Evolutionary conservation across 257 asterid species (phyloP).

Genomic region (Solanum pinnatisectum): DNA sequence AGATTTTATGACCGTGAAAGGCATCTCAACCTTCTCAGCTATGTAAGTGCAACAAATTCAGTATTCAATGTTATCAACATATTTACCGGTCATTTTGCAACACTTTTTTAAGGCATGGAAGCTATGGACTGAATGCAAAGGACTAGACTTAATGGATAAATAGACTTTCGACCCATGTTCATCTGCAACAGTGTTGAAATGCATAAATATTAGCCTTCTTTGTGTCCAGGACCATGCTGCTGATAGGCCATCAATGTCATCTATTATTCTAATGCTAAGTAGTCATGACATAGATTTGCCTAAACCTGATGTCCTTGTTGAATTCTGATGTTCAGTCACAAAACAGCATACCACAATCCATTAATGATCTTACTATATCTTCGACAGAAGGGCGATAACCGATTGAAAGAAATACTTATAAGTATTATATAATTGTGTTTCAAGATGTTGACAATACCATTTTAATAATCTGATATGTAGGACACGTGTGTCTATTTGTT

Average conservation of each 20-base stretch:
- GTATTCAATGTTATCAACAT: background rate
- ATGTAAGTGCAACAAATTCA: background rate
- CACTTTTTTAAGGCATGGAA: conserved; percentile 53
- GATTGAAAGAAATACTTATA: no score
- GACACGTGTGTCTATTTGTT: no score
- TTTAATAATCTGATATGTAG: no score
- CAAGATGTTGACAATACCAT: background rate
- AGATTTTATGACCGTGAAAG: background rate
- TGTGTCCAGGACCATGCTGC: conserved; percentile 53
- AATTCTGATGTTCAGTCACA: background rate
- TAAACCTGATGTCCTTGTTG: background rate
- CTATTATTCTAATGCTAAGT: conserved; percentile 7
- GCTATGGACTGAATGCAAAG: conserved; percentile 40
- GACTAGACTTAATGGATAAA: conserved; percentile 29
- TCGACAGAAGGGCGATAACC: background rate
- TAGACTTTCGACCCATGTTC: conserved; percentile 1
- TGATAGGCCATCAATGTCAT: conserved; percentile 46
- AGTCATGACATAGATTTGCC: no score
- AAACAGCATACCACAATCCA: background rate
- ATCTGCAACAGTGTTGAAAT: conserved; percentile 23
- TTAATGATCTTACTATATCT: background rate
- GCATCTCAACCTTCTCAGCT: background rate
- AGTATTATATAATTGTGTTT: background rate
- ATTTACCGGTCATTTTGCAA: background rate
- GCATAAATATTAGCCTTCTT: conserved; percentile 44